Percentiles rank a stretch among this genome's conserved stretches.
Evolutionary conservation across 805 yeast genomes (phyloP).

Genomic region (Kluyveromyces aestuarii): DNA sequence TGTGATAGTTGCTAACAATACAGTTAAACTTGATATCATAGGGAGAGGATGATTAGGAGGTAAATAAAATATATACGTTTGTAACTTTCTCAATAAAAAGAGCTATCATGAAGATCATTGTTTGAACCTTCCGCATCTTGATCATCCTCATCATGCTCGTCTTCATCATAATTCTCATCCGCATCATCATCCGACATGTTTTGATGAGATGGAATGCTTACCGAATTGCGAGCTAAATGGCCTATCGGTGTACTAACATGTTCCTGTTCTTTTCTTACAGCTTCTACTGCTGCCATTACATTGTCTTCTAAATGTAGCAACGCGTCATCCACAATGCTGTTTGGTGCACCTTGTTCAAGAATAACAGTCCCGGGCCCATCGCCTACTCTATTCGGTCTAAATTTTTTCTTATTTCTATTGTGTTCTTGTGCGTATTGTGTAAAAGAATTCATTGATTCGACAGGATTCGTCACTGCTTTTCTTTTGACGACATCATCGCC

Average conservation of each 20-base stretch:
- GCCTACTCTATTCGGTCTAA: neutral
- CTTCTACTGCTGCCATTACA: constrained; percentile 22
- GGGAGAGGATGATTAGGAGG: neutral
- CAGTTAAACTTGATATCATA: constrained; percentile 6
- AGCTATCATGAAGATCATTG: neutral
- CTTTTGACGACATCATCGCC: neutral
- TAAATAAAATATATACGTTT: neutral
- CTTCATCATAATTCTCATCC: neutral
- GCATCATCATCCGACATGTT: neutral
- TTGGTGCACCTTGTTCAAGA: constrained; percentile 5
- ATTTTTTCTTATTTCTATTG: constrained; percentile 6
- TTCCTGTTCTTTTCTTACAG: constrained; percentile 15
- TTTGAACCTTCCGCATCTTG: neutral
- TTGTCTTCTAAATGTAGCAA: constrained; percentile 20
- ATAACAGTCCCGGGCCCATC: constrained; percentile 6
- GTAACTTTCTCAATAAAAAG: neutral
- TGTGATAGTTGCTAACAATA: constrained; percentile 10
- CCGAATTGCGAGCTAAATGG: neutral
- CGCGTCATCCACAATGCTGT: constrained; percentile 17
- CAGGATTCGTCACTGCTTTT: constrained; percentile 1
- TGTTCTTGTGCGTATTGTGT: constrained; percentile 19
- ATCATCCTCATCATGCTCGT: neutral
- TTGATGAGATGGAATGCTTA: neutral
- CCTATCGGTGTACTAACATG: neutral
- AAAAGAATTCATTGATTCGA: constrained; percentile 20